A percentile compares a stretch with the other conserved stretches of the same genome.
Evolutionary conservation across 2,329 filamentous ascomycete species (phyloP).

Genomic region (Diaporthe destruens): DNA sequence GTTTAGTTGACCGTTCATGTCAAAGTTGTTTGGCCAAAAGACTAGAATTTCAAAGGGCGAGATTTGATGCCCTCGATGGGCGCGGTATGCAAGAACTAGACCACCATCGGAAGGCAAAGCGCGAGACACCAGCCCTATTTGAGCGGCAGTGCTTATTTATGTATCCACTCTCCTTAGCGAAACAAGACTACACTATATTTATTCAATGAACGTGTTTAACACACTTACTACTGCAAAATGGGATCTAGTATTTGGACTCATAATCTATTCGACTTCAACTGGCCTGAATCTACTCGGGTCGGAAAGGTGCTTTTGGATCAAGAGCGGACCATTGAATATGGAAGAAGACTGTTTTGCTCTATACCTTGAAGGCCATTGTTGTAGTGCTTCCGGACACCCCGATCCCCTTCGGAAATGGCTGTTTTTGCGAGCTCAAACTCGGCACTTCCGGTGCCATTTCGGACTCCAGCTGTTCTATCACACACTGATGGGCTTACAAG

Average conservation of each 20-base stretch:
- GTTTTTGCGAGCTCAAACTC: conserved; percentile 3
- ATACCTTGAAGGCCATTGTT: neutral
- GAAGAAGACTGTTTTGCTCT: neutral
- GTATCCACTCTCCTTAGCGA: too few relatives aligned
- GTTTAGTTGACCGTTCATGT: too few relatives aligned
- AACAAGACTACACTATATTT: conserved; percentile 9
- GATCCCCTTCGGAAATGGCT: neutral
- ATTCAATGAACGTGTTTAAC: neutral
- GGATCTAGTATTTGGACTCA: neutral
- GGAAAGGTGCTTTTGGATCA: neutral
- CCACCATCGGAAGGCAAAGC: neutral
- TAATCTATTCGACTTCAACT: neutral
- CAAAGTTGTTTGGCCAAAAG: too few relatives aligned
- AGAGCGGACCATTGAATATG: neutral
- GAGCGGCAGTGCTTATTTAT: neutral
- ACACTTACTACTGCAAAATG: neutral
- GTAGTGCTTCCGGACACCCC: neutral
- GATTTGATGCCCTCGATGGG: neutral
- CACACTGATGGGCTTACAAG: neutral
- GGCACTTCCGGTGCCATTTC: neutral
- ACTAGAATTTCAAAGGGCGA: too few relatives aligned
- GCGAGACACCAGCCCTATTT: conserved; percentile 5
- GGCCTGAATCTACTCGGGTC: neutral
- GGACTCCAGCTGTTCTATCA: neutral
- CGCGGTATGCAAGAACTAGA: neutral